These are phyloP conservation scores for Ophiostoma tasmaniense DNA, from an alignment of 2,329 filamentous ascomycete species.

Conservation along the genomic window DNA sequence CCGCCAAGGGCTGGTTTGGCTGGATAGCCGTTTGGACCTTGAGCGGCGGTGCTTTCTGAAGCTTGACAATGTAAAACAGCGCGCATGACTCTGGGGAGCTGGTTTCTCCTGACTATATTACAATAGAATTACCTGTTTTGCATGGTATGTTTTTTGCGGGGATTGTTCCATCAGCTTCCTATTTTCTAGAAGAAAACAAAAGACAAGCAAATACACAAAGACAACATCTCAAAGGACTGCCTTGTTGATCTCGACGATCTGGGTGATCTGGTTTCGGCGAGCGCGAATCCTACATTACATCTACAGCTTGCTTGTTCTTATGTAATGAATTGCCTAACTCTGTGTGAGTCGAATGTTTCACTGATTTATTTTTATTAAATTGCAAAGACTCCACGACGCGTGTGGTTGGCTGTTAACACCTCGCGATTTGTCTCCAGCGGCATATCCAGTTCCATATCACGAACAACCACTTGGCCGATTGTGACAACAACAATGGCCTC, in stretches of 20 bases:
- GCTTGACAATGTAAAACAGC: background rate
- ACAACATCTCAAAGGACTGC: background rate
- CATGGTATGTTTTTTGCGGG: background rate
- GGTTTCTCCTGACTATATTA: background rate
- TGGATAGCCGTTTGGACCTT: background rate
- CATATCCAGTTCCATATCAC: no score
- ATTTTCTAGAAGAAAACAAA: no score
- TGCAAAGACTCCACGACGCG: no score
- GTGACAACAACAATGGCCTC: background rate
- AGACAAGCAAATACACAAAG: no score
- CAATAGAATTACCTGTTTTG: background rate
- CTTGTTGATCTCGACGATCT: background rate
- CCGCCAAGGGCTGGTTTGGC: background rate
- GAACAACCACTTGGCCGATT: background rate
- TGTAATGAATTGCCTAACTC: no score
- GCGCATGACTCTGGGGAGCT: background rate
- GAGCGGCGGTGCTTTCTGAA: background rate
- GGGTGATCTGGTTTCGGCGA: background rate
- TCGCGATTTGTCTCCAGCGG: no score
- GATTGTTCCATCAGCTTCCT: no score
- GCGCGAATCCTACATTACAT: background rate
- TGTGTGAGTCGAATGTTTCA: no score
- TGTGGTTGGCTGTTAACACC: background rate
- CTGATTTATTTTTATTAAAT: no score
- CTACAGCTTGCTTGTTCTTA: no score